Percentiles rank a stretch among this genome's conserved stretches.
These are phyloP conservation scores for Tremellales sp. DNA, from an alignment of 1,284 basidiomycete species.

Conservation along the genomic window DNA sequence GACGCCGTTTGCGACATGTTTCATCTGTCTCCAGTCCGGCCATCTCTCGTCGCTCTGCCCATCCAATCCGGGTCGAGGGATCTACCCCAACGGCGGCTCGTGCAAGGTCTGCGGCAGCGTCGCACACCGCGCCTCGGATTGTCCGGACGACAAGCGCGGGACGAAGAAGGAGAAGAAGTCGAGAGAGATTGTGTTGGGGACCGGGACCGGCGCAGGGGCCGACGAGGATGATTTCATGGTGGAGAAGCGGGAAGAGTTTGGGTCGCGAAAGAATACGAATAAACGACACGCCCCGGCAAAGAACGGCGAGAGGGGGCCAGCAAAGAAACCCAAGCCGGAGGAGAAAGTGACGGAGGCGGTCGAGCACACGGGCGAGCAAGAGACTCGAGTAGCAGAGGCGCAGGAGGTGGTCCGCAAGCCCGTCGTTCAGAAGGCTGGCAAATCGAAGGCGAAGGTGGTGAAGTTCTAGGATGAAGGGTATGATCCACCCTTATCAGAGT, in stretches of 20 bases:
- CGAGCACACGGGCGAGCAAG: background rate
- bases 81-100: slow-evolving; percentile 85
- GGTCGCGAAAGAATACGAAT: slow-evolving; percentile 40
- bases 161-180: slow-evolving; percentile 54
- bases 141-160: slow-evolving; percentile 57
- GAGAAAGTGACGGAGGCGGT: slow-evolving; percentile 3
- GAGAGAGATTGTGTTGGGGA: slow-evolving; percentile 28
- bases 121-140: slow-evolving; percentile 81
- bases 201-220: slow-evolving; percentile 57
- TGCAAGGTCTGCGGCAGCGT: slow-evolving; percentile 85
- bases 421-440: slow-evolving; percentile 13
- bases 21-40: slow-evolving; percentile 75
- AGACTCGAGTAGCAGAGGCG: slow-evolving; percentile 2
- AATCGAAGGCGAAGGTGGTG: slow-evolving; percentile 29
- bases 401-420: slow-evolving; percentile 3
- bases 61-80: slow-evolving; percentile 70
- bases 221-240: slow-evolving; percentile 92
- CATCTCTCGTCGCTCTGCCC: slow-evolving; percentile 80
- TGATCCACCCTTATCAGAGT: too few relatives aligned
- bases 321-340: slow-evolving; percentile 16
- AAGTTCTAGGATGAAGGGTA: too few relatives aligned
- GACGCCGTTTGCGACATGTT: slow-evolving; percentile 85
- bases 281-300: slow-evolving; percentile 34
- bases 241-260: slow-evolving; percentile 61
- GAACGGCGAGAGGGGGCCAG: slow-evolving; percentile 33